Conservation (phyloP, 192 early-diverging fungal genomes). For the Entomortierella chlamydospora region DNA sequence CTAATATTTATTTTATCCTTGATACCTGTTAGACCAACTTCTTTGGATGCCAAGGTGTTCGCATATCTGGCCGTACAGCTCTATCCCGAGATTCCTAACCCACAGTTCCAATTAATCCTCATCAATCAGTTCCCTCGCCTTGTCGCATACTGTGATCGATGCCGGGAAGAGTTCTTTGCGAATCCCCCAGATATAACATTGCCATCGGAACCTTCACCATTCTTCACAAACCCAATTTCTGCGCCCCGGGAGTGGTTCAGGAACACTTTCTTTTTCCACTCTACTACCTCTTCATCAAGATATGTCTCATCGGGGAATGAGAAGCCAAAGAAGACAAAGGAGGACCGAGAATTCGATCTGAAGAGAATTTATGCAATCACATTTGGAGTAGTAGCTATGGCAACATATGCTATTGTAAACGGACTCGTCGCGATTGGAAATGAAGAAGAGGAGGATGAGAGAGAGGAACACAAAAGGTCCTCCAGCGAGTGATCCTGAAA, state of each 20-base stretch:
- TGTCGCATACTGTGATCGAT: conserved; percentile 69
- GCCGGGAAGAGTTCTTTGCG: conserved; percentile 58
- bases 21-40: conserved; percentile 69
- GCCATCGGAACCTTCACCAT: conserved; percentile 51
- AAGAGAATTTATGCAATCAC: conserved; percentile 64
- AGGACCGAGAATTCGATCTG: conserved; percentile 63
- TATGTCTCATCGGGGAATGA: conserved; percentile 15
- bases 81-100: conserved; percentile 79
- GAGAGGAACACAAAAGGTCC: background rate
- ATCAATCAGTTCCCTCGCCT: conserved; percentile 76
- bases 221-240: conserved; percentile 48
- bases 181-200: conserved; percentile 37
- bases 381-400: conserved; percentile 58
- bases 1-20: background rate
- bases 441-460: conserved; percentile 54
- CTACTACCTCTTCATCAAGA: conserved; percentile 1
- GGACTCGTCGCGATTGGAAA: conserved; percentile 70
- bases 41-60: conserved; percentile 86
- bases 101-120: conserved; percentile 74
- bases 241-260: conserved; percentile 57
- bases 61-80: conserved; percentile 84
- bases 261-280: conserved; percentile 29
- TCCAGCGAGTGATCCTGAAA: background rate
- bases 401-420: conserved; percentile 68
- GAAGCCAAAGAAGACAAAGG: conserved; percentile 49